Percentiles rank a stretch among this genome's conserved stretches.
Evolutionary conservation across 495 filamentous ascomycete species (phyloP).

Genomic region (Penicillium argentinense): DNA sequence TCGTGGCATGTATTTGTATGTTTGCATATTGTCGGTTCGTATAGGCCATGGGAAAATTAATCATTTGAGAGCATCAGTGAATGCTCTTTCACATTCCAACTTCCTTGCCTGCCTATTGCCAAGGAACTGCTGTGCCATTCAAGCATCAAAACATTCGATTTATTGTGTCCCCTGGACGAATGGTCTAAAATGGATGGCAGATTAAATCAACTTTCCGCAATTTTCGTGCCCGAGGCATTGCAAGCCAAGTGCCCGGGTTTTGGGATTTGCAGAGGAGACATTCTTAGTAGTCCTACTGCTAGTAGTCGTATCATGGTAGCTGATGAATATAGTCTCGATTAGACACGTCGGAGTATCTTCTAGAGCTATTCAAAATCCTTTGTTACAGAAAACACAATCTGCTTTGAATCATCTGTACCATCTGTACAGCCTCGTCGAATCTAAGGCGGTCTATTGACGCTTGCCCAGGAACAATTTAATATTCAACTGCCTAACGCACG

Average conservation of each 20-base stretch:
- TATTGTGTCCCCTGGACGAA: constrained; percentile 55
- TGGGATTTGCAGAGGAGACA: constrained; percentile 10
- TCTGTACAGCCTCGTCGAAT: too few relatives aligned
- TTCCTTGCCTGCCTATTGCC: background rate
- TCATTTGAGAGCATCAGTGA: background rate
- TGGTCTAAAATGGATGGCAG: constrained; percentile 81
- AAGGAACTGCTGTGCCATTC: constrained; percentile 29
- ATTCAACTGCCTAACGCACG: too few relatives aligned
- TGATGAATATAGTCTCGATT: background rate
- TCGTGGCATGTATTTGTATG: too few relatives aligned
- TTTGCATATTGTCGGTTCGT: background rate
- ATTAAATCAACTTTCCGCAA: constrained; percentile 29
- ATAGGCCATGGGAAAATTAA: background rate
- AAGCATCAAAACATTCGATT: constrained; percentile 59
- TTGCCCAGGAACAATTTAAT: too few relatives aligned
- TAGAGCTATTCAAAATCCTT: too few relatives aligned
- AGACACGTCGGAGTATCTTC: too few relatives aligned
- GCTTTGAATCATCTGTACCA: too few relatives aligned
- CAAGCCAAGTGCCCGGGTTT: background rate
- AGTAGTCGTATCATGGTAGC: background rate
- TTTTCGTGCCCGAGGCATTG: constrained; percentile 1
- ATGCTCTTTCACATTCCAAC: background rate
- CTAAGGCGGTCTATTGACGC: too few relatives aligned
- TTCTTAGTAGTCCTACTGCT: background rate
- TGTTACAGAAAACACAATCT: too few relatives aligned